These are phyloP conservation scores for Yueomyces sp. DNA, from an alignment of 805 yeast genomes.

Conservation along the genomic window DNA sequence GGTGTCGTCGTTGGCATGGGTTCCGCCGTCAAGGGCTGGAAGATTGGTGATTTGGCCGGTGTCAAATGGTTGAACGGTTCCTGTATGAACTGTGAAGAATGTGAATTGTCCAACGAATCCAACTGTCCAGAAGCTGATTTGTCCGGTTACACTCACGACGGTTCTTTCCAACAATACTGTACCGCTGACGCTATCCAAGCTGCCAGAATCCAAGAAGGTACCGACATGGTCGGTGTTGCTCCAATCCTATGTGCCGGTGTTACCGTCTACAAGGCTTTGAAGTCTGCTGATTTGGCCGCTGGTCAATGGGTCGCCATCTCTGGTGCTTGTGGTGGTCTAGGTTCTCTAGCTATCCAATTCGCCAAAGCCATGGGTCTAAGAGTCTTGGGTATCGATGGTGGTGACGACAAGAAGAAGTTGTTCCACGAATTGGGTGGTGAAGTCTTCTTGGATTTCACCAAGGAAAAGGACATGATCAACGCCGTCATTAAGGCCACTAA, in stretches of 20 bases:
- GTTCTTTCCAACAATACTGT: slow-evolving; percentile 52
- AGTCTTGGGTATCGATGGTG: slow-evolving; percentile 64
- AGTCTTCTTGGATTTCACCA: slow-evolving; percentile 42
- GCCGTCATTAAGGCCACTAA: slow-evolving; percentile 35
- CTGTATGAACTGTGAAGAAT: slow-evolving; percentile 51
- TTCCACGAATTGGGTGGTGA: slow-evolving; percentile 51
- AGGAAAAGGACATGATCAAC: slow-evolving; percentile 35
- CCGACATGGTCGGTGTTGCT: slow-evolving; percentile 42
- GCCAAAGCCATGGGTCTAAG: slow-evolving; percentile 64
- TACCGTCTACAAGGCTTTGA: slow-evolving; percentile 55
- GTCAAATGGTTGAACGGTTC: slow-evolving; percentile 59
- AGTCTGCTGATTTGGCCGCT: slow-evolving; percentile 40
- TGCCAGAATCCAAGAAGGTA: slow-evolving; percentile 41
- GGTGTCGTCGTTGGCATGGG: slow-evolving; percentile 58
- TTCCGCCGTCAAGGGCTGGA: slow-evolving; percentile 43
- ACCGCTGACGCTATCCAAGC: slow-evolving; percentile 55
- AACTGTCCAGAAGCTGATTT: slow-evolving; percentile 60
- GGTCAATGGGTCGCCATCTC: slow-evolving; percentile 68
- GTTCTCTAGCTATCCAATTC: slow-evolving; percentile 62
- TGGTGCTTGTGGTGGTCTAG: slow-evolving; percentile 78
- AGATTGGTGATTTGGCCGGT: slow-evolving; percentile 56
- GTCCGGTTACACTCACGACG: slow-evolving; percentile 66
- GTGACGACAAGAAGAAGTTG: slow-evolving; percentile 47
- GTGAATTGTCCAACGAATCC: slow-evolving; percentile 44
- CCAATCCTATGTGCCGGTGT: slow-evolving; percentile 59